Conservation (phyloP, 2,329 filamentous ascomycete genomes). For the Hypoxylon sp. region DNA sequence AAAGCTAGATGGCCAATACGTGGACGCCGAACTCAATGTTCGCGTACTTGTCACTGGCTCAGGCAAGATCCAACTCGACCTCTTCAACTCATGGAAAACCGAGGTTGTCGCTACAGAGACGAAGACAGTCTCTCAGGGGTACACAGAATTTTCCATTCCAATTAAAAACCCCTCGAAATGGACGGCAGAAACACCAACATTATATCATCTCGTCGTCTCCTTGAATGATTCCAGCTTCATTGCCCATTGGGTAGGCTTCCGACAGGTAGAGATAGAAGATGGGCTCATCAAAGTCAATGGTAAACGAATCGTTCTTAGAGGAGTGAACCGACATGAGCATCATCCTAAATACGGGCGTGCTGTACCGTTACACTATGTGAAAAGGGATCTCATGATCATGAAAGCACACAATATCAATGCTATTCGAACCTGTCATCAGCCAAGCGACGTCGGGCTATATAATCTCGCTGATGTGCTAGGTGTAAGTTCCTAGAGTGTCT, state of each 20-base stretch:
- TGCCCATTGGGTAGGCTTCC: conserved; percentile 70
- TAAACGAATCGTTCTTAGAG: conserved; percentile 69
- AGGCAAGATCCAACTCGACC: conserved; percentile 72
- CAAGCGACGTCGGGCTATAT: conserved; percentile 68
- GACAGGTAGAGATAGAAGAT: conserved; percentile 71
- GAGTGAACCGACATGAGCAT: conserved; percentile 75
- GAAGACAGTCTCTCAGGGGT: conserved; percentile 60
- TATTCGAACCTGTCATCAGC: conserved; percentile 72
- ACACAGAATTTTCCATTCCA: conserved; percentile 46
- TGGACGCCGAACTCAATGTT: conserved; percentile 65
- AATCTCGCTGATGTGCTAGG: conserved; percentile 70
- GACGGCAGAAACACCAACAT: conserved; percentile 72
- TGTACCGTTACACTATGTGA: conserved; percentile 69
- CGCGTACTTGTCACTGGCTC: conserved; percentile 64
- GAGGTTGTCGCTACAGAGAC: conserved; percentile 70
- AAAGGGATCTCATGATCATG: conserved; percentile 71
- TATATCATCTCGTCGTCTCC: conserved; percentile 63
- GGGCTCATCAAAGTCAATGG: conserved; percentile 72
- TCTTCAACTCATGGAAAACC: conserved; percentile 69
- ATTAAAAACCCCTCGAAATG: conserved; percentile 68
- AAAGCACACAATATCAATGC: conserved; percentile 76
- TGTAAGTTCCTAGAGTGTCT: conserved; percentile 37
- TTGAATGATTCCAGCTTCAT: conserved; percentile 55
- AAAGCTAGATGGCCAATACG: conserved; percentile 65
- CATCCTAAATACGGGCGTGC: conserved; percentile 69